Base-by-base conservation (phyloP, 345 rosid genomes). In the Mangifera indica region DNA sequence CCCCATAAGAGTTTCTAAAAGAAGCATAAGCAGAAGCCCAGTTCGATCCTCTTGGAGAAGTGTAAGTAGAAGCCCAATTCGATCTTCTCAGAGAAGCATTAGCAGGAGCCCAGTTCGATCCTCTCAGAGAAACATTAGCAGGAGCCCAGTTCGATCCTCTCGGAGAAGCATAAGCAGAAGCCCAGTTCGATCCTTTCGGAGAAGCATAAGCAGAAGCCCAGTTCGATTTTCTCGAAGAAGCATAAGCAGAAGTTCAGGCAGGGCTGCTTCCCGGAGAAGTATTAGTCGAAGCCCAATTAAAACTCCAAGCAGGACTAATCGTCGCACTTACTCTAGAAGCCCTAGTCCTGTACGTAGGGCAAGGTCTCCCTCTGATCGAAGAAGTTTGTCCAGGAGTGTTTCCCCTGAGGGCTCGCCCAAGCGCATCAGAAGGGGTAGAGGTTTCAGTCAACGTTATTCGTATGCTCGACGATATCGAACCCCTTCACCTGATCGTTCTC, bases 381-480 rank as follows among this genome's bases (percentile, higher is more conserved):
- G 92, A 87, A 88, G 96, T 84, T 76, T 81, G 75, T 91, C 98
- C 26, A 90, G 92, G 81, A 94, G 98, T 45, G 83, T 72, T 75
- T 89, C 98, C 10, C 98, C 96, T 6, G 88, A 79, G 79, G 90
- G 85, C 45, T 91, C 91, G 13, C 91, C 89, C 4, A 91, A 86
- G 81, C 96, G 96, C 48, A 85, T 92, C 52, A 87, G 91, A 78
- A 91, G 99, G 77, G 99, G 99, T 4, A 84, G 99, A 40, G 99
- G 99, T 58, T 89, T 95, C 74, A 93, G 98, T 76, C 86, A 91
- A 73, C 85, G 91, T 44, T 95, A 85, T 71, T 89, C 99, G 24
- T 92, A 88, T 72, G 97, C 99, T 66, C 90, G 97, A 40, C 76
- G 91, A 72, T 95, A 87, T 82, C 79, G 97, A 86, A 88, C 89